Base-by-base conservation (phyloP, 2,329 filamentous ascomycete genomes). In the Colletotrichum horii region DNA sequence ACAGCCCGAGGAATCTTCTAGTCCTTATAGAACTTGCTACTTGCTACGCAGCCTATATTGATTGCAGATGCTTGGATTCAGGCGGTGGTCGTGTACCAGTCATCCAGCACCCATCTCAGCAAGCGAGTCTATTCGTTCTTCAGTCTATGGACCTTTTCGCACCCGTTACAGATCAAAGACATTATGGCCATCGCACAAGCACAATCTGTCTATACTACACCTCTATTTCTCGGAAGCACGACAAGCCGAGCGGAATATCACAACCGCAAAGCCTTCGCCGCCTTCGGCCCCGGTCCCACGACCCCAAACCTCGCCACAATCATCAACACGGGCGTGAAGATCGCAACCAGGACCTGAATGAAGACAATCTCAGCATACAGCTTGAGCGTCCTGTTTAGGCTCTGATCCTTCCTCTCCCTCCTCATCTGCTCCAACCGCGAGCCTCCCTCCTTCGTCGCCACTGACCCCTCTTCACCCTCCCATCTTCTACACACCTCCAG, bases 401-500 rank as follows among this genome's bases (percentile, higher is more conserved):
- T 66, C 8, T 56, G 58, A n/a, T 38, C 43, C 8, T 36, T 70
- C 2, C n/a, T 52, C 4, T 52, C 24, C 3, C 8, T 22, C 24
- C 22, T 34, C 5, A 64, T 15, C 61, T 64, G 61, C 34, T 43
- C 15, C 12, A 64, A 60, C 19, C 64, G 38, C n/a, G 43, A n/a
- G 11, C 56, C 19, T 6, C 26, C 32, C 36, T 34, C n/a, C 8
- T 26, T 34, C n/a, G 22, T 4, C 22, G 32, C 24, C 19, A 26
- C 12, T 1, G 48, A 22, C 4, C 34, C 30, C 4, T 26, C 22
- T 2, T 15, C 43, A 3, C 43, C 69, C 43, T 73, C 38, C 56
- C 67, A 71, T 4, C 77, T 56, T 3, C 70, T 4, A 77, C 90
- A 91, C 3, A 95, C 88, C 60, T 93, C 89, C 28, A 92, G 81